A percentile compares a stretch with the other conserved stretches of the same genome.
Evolutionary conservation across 352 stramenopile species (phyloP).

Genomic region (Globisporangium mamillatum): DNA sequence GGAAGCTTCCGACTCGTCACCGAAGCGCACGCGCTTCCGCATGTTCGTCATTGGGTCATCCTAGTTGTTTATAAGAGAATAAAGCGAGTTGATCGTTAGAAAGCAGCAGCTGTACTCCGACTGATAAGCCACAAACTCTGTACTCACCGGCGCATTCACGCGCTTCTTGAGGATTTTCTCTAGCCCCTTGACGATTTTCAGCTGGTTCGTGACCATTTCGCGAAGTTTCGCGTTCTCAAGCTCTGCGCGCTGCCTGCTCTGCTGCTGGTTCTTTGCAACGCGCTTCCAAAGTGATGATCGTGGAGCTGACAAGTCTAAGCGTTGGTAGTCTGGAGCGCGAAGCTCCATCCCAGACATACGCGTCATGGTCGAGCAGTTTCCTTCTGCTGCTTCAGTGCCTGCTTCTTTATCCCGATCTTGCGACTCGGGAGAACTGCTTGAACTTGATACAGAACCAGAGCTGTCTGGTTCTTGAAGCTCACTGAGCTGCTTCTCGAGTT

Average conservation of each 20-base stretch:
- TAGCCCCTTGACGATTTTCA: conserved; percentile 15
- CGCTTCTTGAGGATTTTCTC: conserved; percentile 16
- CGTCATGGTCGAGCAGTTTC: background rate
- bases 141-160: background rate
- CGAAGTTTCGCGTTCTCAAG: conserved; percentile 6
- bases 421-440: background rate
- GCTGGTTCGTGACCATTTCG: conserved; percentile 21
- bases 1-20: conserved; percentile 6
- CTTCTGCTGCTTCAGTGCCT: background rate
- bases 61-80: background rate
- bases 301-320: background rate
- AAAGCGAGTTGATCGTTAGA: no score
- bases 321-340: background rate
- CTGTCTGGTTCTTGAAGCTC: background rate
- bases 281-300: background rate
- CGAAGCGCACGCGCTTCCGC: conserved; percentile 1
- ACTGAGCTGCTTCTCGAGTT: conserved; percentile 24
- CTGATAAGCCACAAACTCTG: no score
- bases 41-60: background rate
- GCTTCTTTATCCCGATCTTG: no score
- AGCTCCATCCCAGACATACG: background rate
- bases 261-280: conserved; percentile 1
- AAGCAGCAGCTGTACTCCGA: no score
- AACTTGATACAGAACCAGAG: background rate
- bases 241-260: background rate